These are phyloP conservation scores for Polysphondylium violaceum DNA, from an alignment of 78 protist genomes.

Conservation along the genomic window DNA sequence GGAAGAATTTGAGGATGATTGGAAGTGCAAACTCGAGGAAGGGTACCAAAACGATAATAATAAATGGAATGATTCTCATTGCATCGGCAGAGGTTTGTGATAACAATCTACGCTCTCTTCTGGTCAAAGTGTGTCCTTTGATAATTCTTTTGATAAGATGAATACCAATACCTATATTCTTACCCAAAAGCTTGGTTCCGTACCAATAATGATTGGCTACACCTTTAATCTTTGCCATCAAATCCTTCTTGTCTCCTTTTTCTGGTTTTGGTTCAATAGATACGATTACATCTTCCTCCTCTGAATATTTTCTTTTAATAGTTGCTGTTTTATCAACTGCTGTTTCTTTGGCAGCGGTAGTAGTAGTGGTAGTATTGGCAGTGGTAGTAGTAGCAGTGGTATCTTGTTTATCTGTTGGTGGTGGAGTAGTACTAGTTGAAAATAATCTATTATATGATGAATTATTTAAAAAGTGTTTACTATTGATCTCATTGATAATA, in stretches of 20 bases:
- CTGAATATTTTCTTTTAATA: neutral
- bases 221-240: slow-evolving; percentile 22
- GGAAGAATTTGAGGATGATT: slow-evolving; percentile 70
- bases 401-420: neutral
- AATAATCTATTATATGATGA: neutral
- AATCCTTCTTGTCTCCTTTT: slow-evolving; percentile 16
- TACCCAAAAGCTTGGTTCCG: slow-evolving; percentile 76
- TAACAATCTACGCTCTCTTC: slow-evolving; percentile 74
- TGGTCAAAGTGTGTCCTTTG: slow-evolving; percentile 65
- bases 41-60: slow-evolving; percentile 73
- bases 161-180: slow-evolving; percentile 41
- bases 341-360: slow-evolving; percentile 1
- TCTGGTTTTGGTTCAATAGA: slow-evolving; percentile 27
- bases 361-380: neutral
- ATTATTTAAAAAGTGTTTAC: too few relatives aligned
- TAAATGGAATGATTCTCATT: slow-evolving; percentile 79
- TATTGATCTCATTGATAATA: too few relatives aligned
- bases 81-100: slow-evolving; percentile 70
- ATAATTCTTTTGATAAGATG: slow-evolving; percentile 41
- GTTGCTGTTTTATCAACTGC: neutral
- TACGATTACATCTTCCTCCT: slow-evolving; percentile 29
- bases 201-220: slow-evolving; percentile 67
- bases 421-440: slow-evolving; percentile 7
- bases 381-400: neutral
- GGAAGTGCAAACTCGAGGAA: slow-evolving; percentile 83